Evolutionary conservation across 495 filamentous ascomycete species (phyloP), one percentile per base, ranked within the genome.

Genomic region (Cercophora samala): DNA sequence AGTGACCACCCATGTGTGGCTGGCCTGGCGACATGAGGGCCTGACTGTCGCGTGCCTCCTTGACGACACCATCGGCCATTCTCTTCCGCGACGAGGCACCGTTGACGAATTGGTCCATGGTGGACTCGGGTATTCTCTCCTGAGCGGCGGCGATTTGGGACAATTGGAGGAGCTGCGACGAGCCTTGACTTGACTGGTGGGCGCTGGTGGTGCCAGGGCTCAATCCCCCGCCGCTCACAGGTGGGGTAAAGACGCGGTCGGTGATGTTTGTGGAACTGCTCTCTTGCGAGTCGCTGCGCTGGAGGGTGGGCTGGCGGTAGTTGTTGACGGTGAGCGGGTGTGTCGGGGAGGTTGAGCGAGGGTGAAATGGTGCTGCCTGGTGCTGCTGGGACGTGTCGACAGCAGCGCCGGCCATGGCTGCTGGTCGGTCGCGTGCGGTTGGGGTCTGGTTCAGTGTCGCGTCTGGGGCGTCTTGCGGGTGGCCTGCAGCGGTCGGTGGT

Each of bases 31-130:
- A 78, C 63, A 71, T 69, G 66, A 75, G 76, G 46, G 74, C 75
- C 71, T 78, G 74, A 11, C 15, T 13, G 61, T 75, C 61, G 56
- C 78, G 70, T 66, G 78, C 70, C 54, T 81, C 71, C 73, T 90
- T 90, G 37, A 89, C 81, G 54, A 85, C 75, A 25, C 89, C 89
- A 69, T 87, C 85, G 15, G 87, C 88, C 75, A 84, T 91, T 68
- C 89, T 81, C 73, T 91, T 91, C 64, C 72, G 75, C 23, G 81
- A 82, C 32, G 73, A 70, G 51, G 68, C 74, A 18, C 76, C 77
- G 68, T 66, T 68, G 4, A 37, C 53, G 11, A 42, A 24, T 23
- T 60, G 29, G 37, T 76, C 76, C 32, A 58, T 26, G 23, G 72
- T 66, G 62, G 58, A 65, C 64, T 78, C 75, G 13, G 68, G 74